phyloP scores from a whole-genome alignment of 2,329 filamentous ascomycete species.

The Aureobasidium sp. region DNA sequence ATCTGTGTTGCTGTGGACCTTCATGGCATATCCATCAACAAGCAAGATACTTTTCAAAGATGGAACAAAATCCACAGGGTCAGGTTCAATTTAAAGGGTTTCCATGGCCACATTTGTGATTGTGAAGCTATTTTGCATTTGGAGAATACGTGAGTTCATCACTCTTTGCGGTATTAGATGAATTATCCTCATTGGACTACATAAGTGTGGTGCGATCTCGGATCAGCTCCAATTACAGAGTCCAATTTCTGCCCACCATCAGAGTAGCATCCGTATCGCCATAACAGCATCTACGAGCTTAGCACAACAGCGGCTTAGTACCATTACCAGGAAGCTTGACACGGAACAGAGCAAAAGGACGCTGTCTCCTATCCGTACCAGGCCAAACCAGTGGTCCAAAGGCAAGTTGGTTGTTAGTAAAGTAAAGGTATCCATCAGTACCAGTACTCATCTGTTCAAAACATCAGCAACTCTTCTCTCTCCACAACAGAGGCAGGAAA shows the following conservation, averaged over 20 bases:
- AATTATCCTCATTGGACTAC: too few relatives aligned
- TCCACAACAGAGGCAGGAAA: neutral
- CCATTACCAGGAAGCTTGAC: slow-evolving; percentile 34
- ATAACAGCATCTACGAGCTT: too few relatives aligned
- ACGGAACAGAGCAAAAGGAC: slow-evolving; percentile 36
- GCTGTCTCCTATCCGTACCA: slow-evolving; percentile 34
- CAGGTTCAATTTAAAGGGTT: too few relatives aligned
- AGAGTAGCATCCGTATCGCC: neutral
- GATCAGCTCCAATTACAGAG: neutral
- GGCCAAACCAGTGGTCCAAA: slow-evolving; percentile 30
- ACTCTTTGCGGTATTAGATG: too few relatives aligned
- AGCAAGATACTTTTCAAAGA: too few relatives aligned
- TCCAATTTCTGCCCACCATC: neutral
- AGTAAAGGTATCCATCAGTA: slow-evolving; percentile 44
- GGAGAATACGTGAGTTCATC: too few relatives aligned
- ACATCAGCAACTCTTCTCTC: neutral
- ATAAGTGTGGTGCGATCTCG: too few relatives aligned
- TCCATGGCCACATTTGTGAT: too few relatives aligned
- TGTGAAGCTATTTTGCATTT: too few relatives aligned
- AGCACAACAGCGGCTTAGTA: slow-evolving; percentile 25
- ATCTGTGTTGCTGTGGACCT: too few relatives aligned
- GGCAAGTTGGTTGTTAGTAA: slow-evolving; percentile 44
- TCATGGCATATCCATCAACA: too few relatives aligned
- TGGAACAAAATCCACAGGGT: too few relatives aligned
- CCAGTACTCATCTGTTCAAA: slow-evolving; percentile 18